Base-by-base conservation (phyloP, 108 stramenopile species). In the Ochromonas danica region DNA sequence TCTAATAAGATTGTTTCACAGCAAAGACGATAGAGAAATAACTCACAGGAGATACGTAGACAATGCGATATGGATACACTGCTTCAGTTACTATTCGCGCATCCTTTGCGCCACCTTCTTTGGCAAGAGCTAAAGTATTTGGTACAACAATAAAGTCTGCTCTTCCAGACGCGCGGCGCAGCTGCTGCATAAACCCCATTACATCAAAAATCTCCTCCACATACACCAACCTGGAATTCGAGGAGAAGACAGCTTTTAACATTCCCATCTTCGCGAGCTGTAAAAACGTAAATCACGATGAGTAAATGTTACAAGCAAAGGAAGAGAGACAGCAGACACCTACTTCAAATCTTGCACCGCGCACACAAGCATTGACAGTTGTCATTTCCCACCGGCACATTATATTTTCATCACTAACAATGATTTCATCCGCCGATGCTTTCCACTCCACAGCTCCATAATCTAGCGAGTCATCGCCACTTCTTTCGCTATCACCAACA, bases 171-270 rank as follows among this genome's bases (percentile, higher is more conserved):
- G 63, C 27, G 3, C 63, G 17, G 3, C 63, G 95, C 31, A 96
- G 86, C 79, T 96, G 94, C 71, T 96, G 90, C 95, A 97, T 97
- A 82, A 96, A 92, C 39, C 95, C 91, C 97, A 96, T 97, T 22
- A 95, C 97, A 84, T 97, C 97, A 79, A 96, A 97, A 87, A 95
- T 92, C 35, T 96, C 83, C 75, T 95, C 93, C 61, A 95, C 80
- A 0, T 91, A 85, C 33, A 88, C 87, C 45, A 98, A 92, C 78
- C 92, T 94, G 81, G 94, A 90, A 1, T 90, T 89, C 31, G 83
- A 88, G 82, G 91, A 93, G 90, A 95, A 98, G 40, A 90, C 90
- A 85, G 92, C 91, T 80, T 92, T 89, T 0, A 96, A 90, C 95
- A 98, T 98, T 36, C 97, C 97, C 63, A 91, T 88, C 72, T 92